Evolutionary conservation across 1,284 basidiomycete species (phyloP).

Genomic region (Malassezia japonica): DNA sequence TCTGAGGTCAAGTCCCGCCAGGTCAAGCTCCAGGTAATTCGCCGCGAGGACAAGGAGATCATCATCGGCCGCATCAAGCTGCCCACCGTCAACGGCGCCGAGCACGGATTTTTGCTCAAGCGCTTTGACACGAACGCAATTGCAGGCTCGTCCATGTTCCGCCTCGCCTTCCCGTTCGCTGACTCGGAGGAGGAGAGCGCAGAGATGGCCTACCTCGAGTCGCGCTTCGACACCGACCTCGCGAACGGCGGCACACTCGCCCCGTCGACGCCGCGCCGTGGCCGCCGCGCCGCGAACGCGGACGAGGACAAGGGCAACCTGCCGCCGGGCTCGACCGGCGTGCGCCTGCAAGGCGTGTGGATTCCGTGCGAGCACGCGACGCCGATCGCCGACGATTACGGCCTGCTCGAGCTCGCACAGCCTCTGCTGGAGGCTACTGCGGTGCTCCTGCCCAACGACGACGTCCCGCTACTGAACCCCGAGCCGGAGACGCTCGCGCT

Average conservation of each 20-base stretch:
- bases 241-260: conserved; percentile 68
- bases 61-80: conserved; percentile 87
- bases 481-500: conserved; percentile 9
- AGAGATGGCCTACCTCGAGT: conserved; percentile 75
- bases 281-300: conserved; percentile 9
- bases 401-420: conserved; percentile 57
- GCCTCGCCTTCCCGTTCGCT: conserved; percentile 83
- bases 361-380: conserved; percentile 65
- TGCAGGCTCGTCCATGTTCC: conserved; percentile 94
- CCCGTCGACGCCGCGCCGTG: conserved; percentile 31
- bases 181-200: conserved; percentile 66
- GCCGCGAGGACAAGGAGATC: conserved; percentile 70
- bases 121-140: conserved; percentile 85
- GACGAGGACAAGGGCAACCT: conserved; percentile 19
- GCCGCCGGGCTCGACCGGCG: conserved; percentile 40
- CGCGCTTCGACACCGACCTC: conserved; percentile 64
- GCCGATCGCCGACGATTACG: conserved; percentile 58
- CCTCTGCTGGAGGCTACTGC: conserved; percentile 65
- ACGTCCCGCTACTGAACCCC: conserved; percentile 28
- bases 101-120: conserved; percentile 33
- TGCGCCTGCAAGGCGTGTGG: conserved; percentile 78
- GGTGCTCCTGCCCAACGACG: conserved; percentile 54
- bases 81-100: conserved; percentile 56
- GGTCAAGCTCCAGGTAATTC: conserved; percentile 74
- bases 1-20: conserved; percentile 33